These are phyloP conservation scores for Curvularia verruculosa DNA, from an alignment of 2,329 filamentous ascomycete genomes.

Conservation along the genomic window DNA sequence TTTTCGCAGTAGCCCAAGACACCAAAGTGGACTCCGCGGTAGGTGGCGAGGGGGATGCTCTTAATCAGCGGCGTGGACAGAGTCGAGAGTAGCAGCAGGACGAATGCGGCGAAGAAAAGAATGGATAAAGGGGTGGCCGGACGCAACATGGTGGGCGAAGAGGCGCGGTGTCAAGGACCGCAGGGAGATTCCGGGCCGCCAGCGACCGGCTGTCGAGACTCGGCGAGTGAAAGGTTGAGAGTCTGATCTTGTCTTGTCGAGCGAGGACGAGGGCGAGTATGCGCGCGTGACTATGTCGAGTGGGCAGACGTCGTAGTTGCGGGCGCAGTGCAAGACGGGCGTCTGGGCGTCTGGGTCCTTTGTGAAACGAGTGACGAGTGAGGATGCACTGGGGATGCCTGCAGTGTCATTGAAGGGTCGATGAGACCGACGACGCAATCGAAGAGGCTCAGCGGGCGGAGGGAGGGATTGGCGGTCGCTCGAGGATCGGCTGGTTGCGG, in stretches of 20 bases:
- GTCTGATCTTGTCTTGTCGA: no score
- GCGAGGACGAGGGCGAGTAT: conserved; percentile 10
- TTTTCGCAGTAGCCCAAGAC: conserved; percentile 87
- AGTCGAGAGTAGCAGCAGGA: conserved; percentile 80
- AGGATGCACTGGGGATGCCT: conserved; percentile 32
- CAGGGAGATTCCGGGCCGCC: conserved; percentile 36
- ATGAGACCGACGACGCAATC: conserved; percentile 14
- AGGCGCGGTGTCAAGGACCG: conserved; percentile 24
- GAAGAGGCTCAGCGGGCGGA: conserved; percentile 18
- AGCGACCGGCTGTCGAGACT: conserved; percentile 39
- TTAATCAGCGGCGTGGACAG: conserved; percentile 91
- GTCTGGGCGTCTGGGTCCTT: conserved; percentile 30
- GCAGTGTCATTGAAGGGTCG: conserved; percentile 36
- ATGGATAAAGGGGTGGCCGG: conserved; percentile 90
- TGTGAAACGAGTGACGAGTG: conserved; percentile 42
- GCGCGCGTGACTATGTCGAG: conserved; percentile 11
- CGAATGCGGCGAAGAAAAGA: conserved; percentile 84
- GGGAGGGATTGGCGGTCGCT: conserved; percentile 13
- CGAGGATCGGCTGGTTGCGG: conserved; percentile 20
- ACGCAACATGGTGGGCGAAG: conserved; percentile 72
- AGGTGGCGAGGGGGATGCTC: conserved; percentile 80
- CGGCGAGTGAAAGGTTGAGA: conserved; percentile 23
- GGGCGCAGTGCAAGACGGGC: conserved; percentile 30
- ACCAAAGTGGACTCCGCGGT: conserved; percentile 79
- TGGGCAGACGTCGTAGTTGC: conserved; percentile 8